Evolutionary conservation across 768 basidiomycete genomes (phyloP).

Genomic region (Amanita pseudoporphyria): DNA sequence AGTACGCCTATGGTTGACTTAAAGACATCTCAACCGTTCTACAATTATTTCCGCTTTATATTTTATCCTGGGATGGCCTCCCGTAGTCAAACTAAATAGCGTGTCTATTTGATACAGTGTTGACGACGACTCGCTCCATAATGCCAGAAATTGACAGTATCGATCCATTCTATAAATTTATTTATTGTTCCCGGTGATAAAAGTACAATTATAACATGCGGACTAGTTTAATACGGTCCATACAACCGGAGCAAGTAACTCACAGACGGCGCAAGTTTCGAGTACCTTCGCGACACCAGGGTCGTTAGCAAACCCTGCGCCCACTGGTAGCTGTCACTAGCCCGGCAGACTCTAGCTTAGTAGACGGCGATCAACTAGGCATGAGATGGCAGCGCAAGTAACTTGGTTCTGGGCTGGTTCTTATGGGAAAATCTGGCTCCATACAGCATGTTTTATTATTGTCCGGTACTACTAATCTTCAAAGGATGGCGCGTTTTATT

Average conservation of each 20-base stretch:
- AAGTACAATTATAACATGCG: background rate
- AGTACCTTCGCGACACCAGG: constrained; percentile 9
- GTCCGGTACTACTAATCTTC: background rate
- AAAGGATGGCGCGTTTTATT: background rate
- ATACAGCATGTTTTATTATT: background rate
- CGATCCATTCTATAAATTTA: too few species aligned
- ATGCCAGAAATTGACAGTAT: too few species aligned
- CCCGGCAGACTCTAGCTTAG: constrained; percentile 9
- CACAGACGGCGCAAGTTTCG: constrained; percentile 11
- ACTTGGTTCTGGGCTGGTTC: background rate
- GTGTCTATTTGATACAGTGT: too few species aligned
- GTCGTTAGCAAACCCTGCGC: background rate
- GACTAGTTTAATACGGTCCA: background rate
- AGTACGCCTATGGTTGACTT: background rate
- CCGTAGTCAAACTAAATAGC: too few species aligned
- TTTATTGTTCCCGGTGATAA: too few species aligned
- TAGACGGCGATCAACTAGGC: constrained; percentile 15
- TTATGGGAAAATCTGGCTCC: background rate
- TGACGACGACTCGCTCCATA: too few species aligned
- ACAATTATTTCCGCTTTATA: constrained; percentile 1
- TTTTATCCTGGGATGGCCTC: background rate
- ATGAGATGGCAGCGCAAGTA: background rate
- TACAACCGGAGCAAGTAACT: constrained; percentile 4
- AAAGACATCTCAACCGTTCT: background rate
- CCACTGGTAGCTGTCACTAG: background rate